These are phyloP conservation scores for Fonsecaea nubica DNA, from an alignment of 2,329 filamentous ascomycete species.

Conservation along the genomic window DNA sequence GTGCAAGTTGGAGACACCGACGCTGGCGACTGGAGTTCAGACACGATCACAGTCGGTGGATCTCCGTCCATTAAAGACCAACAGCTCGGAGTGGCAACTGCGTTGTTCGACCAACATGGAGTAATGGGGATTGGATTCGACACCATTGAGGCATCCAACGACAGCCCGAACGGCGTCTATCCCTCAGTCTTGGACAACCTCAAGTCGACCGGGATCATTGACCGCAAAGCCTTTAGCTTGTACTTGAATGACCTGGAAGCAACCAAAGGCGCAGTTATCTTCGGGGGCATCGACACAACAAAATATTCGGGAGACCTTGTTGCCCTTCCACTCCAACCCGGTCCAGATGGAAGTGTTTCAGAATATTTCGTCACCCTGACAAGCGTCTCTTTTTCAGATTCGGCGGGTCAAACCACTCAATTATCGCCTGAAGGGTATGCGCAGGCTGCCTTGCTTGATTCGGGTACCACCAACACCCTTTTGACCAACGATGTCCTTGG, in stretches of 20 bases:
- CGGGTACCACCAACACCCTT: conserved; percentile 73
- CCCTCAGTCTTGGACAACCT: conserved; percentile 34
- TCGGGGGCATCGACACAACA: conserved; percentile 73
- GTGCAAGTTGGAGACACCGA: conserved; percentile 32
- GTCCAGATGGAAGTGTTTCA: conserved; percentile 39
- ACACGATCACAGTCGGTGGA: conserved; percentile 32
- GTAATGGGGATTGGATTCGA: conserved; percentile 37
- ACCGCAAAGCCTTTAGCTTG: conserved; percentile 35
- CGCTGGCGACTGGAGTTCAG: conserved; percentile 35
- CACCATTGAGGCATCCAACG: conserved; percentile 26
- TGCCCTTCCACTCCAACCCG: conserved; percentile 61
- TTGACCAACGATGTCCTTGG: conserved; percentile 66
- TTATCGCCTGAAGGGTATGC: conserved; percentile 53
- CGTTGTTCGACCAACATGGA: conserved; percentile 30
- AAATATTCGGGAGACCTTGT: conserved; percentile 68
- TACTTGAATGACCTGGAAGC: conserved; percentile 35
- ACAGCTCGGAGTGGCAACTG: conserved; percentile 33
- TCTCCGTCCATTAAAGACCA: conserved; percentile 28
- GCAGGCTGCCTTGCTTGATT: conserved; percentile 72
- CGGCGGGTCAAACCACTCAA: conserved; percentile 43
- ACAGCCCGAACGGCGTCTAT: conserved; percentile 25
- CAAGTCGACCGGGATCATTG: conserved; percentile 31
- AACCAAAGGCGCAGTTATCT: conserved; percentile 63
- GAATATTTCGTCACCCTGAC: conserved; percentile 64
- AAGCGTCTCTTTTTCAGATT: conserved; percentile 54